Evolutionary conservation across 441 rosid genomes (phyloP).

Genomic region (Iberis amara): DNA sequence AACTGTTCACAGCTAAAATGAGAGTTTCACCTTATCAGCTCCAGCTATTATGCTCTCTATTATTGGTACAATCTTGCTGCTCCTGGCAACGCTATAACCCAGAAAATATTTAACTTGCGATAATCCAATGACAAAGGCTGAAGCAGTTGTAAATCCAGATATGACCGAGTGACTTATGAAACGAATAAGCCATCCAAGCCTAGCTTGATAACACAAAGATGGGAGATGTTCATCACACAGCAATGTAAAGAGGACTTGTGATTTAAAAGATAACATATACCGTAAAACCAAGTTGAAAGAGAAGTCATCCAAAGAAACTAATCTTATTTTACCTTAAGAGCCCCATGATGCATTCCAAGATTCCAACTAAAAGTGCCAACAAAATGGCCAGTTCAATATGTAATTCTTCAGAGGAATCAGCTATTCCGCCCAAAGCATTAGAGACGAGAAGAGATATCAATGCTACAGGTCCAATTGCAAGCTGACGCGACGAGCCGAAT

Average conservation of each 20-base stretch:
- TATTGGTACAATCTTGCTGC: constrained; percentile 87
- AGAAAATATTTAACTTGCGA: constrained; percentile 88
- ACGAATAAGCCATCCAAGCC: constrained; percentile 99
- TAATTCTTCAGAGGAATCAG: constrained; percentile 55
- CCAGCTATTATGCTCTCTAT: constrained; percentile 87
- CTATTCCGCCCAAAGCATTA: constrained; percentile 64
- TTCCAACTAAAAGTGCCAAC: constrained; percentile 84
- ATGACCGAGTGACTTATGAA: constrained; percentile 96
- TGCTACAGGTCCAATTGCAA: constrained; percentile 95
- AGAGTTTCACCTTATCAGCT: constrained; percentile 54
- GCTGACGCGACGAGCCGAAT: constrained; percentile 91
- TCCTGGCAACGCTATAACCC: constrained; percentile 71
- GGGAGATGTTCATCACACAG: not conserved
- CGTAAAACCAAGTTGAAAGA: not conserved
- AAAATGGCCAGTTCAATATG: constrained; percentile 88
- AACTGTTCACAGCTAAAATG: not conserved
- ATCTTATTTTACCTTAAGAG: constrained; percentile 59
- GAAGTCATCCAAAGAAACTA: not conserved
- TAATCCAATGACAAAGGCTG: constrained; percentile 88
- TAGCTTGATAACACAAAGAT: constrained; percentile 27
- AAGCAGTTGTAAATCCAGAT: constrained; percentile 94
- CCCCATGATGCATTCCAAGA: constrained; percentile 81
- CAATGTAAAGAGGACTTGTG: not conserved
- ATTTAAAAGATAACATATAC: not conserved
- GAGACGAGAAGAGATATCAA: constrained; percentile 92